Conservation (phyloP, 2,329 filamentous ascomycete species). For the Colletotrichum shisoi region DNA sequence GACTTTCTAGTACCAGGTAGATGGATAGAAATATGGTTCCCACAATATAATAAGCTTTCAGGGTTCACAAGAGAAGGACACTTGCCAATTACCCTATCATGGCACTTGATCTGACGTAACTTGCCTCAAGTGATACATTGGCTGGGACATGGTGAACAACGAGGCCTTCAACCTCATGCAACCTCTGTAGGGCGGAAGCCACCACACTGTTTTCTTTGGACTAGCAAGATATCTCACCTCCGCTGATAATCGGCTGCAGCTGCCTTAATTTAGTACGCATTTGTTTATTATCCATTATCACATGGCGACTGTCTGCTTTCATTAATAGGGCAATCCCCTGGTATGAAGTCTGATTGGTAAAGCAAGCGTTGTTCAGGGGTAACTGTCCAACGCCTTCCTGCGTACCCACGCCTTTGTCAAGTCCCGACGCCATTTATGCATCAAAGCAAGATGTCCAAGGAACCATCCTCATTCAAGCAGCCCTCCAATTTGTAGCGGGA, state of each 20-base stretch:
- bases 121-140: no score
- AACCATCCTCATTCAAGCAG: slow-evolving; percentile 46
- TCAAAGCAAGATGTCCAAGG: slow-evolving; percentile 47
- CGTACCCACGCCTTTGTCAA: background rate
- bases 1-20: background rate
- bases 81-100: background rate
- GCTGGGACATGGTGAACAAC: background rate
- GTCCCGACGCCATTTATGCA: background rate
- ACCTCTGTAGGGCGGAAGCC: background rate
- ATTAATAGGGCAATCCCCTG: background rate
- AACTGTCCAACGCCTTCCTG: background rate
- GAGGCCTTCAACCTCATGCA: background rate
- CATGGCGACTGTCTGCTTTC: background rate
- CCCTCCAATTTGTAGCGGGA: slow-evolving; percentile 47
- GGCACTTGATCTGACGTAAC: background rate
- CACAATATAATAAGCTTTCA: background rate
- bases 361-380: background rate
- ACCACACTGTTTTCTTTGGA: background rate
- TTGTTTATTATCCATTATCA: background rate
- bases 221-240: no score
- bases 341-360: background rate
- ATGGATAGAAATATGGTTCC: background rate
- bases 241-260: background rate
- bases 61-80: background rate
- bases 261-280: no score